Evolutionary conservation across 2,329 filamentous ascomycete species (phyloP).

Genomic region (Allantophomopsis cytisporea): DNA sequence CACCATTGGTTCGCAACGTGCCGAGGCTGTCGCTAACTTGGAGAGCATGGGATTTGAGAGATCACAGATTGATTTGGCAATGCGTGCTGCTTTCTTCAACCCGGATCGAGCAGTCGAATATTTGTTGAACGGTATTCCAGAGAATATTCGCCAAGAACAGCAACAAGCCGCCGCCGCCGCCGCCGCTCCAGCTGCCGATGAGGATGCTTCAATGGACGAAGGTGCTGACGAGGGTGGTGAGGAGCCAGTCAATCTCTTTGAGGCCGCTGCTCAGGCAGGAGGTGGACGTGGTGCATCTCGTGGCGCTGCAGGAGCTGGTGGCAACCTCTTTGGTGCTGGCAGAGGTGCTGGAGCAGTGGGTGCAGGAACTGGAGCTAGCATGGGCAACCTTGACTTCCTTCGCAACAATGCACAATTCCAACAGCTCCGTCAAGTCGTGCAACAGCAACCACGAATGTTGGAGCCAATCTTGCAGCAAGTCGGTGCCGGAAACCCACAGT

Average conservation of each 20-base stretch:
- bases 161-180: slow-evolving; percentile 28
- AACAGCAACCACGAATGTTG: slow-evolving; percentile 96
- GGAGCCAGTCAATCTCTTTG: slow-evolving; percentile 76
- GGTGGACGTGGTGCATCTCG: slow-evolving; percentile 25
- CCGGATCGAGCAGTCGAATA: slow-evolving; percentile 96
- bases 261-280: slow-evolving; percentile 71
- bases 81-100: slow-evolving; percentile 95
- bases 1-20: slow-evolving; percentile 71
- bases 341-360: slow-evolving; percentile 33
- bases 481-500: slow-evolving; percentile 83
- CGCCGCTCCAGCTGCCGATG: slow-evolving; percentile 25
- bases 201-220: slow-evolving; percentile 19
- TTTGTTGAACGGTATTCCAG: slow-evolving; percentile 91
- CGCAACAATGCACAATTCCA: slow-evolving; percentile 96
- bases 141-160: slow-evolving; percentile 63
- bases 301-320: slow-evolving; percentile 27
- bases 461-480: slow-evolving; percentile 97
- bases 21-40: slow-evolving; percentile 80
- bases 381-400: slow-evolving; percentile 82
- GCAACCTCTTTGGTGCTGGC: slow-evolving; percentile 32
- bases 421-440: slow-evolving; percentile 90
- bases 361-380: slow-evolving; percentile 29
- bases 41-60: slow-evolving; percentile 94
- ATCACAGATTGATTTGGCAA: slow-evolving; percentile 77
- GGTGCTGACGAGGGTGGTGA: slow-evolving; percentile 41